phyloP scores from a whole-genome alignment of 176 grass and related monocot species.

The Rhynchospora breviuscula region DNA sequence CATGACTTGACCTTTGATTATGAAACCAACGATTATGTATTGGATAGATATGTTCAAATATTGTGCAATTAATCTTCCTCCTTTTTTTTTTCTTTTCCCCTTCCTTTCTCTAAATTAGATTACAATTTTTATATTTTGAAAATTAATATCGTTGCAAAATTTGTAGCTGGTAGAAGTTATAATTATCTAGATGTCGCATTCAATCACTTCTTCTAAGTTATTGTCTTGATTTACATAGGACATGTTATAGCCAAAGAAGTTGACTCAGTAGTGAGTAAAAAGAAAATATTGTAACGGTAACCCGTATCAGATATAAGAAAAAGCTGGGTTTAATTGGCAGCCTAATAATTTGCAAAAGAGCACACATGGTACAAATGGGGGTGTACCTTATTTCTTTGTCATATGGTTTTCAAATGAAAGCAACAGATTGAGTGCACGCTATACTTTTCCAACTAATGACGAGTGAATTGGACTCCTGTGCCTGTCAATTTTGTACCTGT shows the following conservation, averaged over 20 bases:
- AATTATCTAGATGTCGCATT: not conserved
- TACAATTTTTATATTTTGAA: not conserved
- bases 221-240: not conserved
- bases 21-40: not conserved
- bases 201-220: not conserved
- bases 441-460: not conserved
- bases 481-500: not conserved
- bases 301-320: not conserved
- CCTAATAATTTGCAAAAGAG: not conserved
- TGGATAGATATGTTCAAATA: not conserved
- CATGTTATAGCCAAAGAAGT: not conserved
- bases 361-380: not conserved
- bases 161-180: not conserved
- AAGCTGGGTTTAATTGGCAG: not conserved
- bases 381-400: not conserved
- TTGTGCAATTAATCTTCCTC: not conserved
- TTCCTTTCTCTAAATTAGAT: not conserved
- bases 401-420: slow-evolving; percentile 14
- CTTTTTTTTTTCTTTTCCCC: not conserved
- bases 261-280: not conserved
- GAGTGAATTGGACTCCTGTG: not conserved
- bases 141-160: not conserved
- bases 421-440: not conserved
- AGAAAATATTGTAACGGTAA: not conserved
- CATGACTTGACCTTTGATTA: not conserved